Base-by-base conservation (phyloP, 495 filamentous ascomycete species). In the Lophiostoma macrostomum region DNA sequence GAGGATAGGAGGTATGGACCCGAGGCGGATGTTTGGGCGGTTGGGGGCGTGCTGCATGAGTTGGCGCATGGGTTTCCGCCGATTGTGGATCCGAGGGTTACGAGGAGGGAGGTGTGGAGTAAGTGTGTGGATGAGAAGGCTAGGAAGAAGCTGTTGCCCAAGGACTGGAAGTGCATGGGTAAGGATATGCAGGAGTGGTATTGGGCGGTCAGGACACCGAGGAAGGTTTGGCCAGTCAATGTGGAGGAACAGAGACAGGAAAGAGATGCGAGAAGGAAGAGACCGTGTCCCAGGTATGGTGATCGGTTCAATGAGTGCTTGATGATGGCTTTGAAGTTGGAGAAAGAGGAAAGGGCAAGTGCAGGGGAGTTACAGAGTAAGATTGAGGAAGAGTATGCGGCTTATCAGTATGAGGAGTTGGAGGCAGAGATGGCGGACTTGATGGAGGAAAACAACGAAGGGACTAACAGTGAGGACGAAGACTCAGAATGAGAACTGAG, bases 1-100 rank as follows among this genome's bases (percentile, higher is more conserved):
- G 36, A 37, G 11, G 32, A 38, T 4, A 23, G 36, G 18, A 20
- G 29, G 6, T 37, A 38, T 4, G 53, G 39, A 25, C 40, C 43
- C 4, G 40, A 22, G 2, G 52, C 46, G 12, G 53, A 57, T 42
- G 45, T 61, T 4, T 61, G 58, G 53, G 58, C 58, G 0, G 24
- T 53, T 14, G 58, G 53, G 4, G 22, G 22, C 12, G 18, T 56
- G 22, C 32, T 61, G 6, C 42, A 61, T 18, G 36, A 44, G 8
- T 13, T 61, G 1, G 43, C 42, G n/a, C 48, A 60, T 20, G 19
- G 30, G 1, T 51, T 46, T 23, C 19, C 22, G 13, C 47, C 55
- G 3, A 23, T 49, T 3, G n/a, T 37, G 16, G 37, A 44, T 18
- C 42, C 34, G 13, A 16, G 30, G 25, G 12, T 46, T 29, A 42